Evolutionary conservation across 148 eudicot species (phyloP), one percentile per base, ranked within the genome.

Genomic region (Silene uniflora): DNA sequence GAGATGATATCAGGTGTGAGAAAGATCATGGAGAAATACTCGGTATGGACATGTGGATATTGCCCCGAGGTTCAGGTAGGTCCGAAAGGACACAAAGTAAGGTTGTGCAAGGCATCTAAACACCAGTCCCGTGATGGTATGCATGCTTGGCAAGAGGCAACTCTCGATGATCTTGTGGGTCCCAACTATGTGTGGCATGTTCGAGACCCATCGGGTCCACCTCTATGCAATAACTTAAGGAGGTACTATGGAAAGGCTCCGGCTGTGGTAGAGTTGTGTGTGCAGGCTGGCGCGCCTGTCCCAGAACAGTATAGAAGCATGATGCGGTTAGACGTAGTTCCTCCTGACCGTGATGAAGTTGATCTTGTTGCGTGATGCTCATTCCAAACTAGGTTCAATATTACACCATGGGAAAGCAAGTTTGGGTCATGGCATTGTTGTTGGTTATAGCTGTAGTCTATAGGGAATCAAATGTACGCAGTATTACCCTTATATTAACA

Each of bases 111-210:
- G 80, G 92, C 92, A 21, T 80, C 87, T 22, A 89, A 85, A 68
- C 92, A 89, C 52, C 92, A 89, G 79, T 83, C 88, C 58, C 87
- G 92, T 65, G 86, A 87, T 27, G 92, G 92, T 56, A 72, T 89
- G 84, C 92, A 89, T 23, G 88, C 92, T 1, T 89, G 90, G 89
- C 92, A 89, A 78, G 89, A 86, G 73, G 92, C 92, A n/a, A 87
- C 82, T 3, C 70, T 83, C 25, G 84, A 86, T 77, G 92, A 87
- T 85, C 71, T 87, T 54, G 86, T 87, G 71, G 90, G 89, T 39
- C 92, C 89, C 39, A 89, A 89, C 75, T 87, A 89, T 61, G 92
- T 89, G 5, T 89, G 92, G 92, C 90, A 89, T 79, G 86, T 85
- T 61, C 76, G 75, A 22, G 87, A 89, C 73, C 76, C 78, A 2